Conservation (phyloP, 2,329 filamentous ascomycete species). For the Penicillium rolfsii region DNA sequence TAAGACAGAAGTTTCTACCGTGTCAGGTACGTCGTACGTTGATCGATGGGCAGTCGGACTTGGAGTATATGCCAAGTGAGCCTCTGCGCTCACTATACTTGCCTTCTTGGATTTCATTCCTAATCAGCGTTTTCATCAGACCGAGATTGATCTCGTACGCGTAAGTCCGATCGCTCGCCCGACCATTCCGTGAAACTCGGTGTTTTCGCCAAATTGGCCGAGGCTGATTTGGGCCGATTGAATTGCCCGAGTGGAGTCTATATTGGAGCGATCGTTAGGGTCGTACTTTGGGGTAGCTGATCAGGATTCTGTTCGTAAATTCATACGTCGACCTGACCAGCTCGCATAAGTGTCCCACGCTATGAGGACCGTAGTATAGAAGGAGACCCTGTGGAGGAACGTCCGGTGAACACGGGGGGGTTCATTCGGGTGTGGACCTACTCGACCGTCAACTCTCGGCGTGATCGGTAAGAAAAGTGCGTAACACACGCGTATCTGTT, state of each 20-base stretch:
- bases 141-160: not conserved
- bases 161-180: not conserved
- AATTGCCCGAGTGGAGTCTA: slow-evolving; percentile 10
- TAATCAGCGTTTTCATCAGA: not conserved
- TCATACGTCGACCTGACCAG: slow-evolving; percentile 10
- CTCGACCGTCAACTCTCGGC: too few relatives aligned
- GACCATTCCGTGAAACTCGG: not conserved
- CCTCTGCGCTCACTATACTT: too few relatives aligned
- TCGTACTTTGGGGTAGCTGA: not conserved
- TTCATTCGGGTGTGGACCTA: too few relatives aligned
- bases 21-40: too few relatives aligned
- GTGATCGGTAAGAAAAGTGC: too few relatives aligned
- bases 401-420: not conserved
- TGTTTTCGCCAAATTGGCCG: not conserved
- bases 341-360: slow-evolving; percentile 18
- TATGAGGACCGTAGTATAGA: not conserved
- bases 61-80: too few relatives aligned
- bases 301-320: slow-evolving; percentile 3
- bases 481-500: too few relatives aligned
- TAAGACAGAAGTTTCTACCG: not conserved
- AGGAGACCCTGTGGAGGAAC: too few relatives aligned
- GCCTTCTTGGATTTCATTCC: not conserved
- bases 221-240: not conserved
- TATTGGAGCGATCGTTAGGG: not conserved
- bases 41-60: too few relatives aligned